Evolutionary conservation across 148 eudicot species (phyloP).

Genomic region (Polygonum maritimum): DNA sequence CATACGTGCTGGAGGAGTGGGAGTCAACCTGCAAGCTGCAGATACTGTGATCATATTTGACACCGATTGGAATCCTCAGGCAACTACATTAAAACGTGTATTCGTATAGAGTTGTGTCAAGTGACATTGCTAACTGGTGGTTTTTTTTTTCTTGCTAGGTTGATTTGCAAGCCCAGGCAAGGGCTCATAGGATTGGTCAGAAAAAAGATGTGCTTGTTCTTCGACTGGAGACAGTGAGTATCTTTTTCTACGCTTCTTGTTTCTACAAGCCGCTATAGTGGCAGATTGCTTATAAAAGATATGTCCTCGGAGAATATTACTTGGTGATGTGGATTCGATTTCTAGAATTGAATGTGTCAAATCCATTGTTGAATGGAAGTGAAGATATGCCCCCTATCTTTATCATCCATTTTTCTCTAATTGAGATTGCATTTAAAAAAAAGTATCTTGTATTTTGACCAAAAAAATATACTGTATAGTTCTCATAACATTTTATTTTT

Average conservation of each 20-base stretch:
- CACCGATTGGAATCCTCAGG: constrained; percentile 99
- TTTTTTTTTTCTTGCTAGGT: constrained; percentile 37
- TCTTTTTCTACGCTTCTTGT: neutral
- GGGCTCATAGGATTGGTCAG: constrained; percentile 99
- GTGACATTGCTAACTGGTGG: neutral
- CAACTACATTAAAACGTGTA: constrained; percentile 9
- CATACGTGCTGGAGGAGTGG: constrained; percentile 99
- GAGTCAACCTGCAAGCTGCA: constrained; percentile 99
- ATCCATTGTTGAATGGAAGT: neutral
- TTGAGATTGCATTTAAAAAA: neutral
- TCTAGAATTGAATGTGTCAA: neutral
- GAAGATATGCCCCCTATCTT: neutral
- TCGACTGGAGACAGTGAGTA: constrained; percentile 82
- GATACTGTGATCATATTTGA: constrained; percentile 99
- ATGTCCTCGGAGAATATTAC: neutral
- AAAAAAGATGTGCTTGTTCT: constrained; percentile 99
- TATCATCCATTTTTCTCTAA: neutral
- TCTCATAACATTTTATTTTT: neutral
- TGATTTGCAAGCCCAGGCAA: constrained; percentile 99
- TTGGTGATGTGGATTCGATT: neutral
- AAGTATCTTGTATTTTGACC: no score
- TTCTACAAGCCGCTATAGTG: neutral
- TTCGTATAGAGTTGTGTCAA: constrained; percentile 3
- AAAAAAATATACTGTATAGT: neutral
- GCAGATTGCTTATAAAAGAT: neutral